Percentiles rank a stretch among this genome's conserved stretches.
phyloP scores from a whole-genome alignment of 2,329 filamentous ascomycete species.

The Fusarium irregulare region DNA sequence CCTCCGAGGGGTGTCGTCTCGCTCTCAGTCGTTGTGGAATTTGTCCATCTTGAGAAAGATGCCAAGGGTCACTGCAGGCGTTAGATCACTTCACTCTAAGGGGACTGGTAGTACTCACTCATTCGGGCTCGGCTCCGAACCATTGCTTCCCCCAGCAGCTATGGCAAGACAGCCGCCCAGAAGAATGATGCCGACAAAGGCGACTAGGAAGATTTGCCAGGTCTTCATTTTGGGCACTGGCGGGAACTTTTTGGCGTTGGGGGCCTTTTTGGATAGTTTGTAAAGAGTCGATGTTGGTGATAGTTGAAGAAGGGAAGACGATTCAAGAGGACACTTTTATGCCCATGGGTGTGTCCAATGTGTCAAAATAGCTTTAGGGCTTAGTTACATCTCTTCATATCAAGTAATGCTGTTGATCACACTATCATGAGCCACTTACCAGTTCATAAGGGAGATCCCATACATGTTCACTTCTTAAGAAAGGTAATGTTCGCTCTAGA shows the following conservation, averaged over 20 bases:
- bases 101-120: neutral
- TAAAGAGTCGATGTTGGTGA: neutral
- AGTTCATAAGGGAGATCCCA: accelerated
- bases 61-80: neutral
- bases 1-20: neutral
- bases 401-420: neutral
- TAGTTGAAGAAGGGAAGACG: neutral
- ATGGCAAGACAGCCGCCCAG: neutral
- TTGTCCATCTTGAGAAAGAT: neutral
- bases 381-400: neutral
- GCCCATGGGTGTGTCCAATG: neutral
- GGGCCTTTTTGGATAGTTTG: neutral
- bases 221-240: neutral
- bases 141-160: too few species aligned
- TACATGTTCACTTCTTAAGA: neutral
- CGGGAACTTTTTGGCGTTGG: neutral
- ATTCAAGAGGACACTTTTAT: neutral
- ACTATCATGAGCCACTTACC: neutral
- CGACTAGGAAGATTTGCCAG: neutral
- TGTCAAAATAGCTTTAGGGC: neutral
- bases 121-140: neutral
- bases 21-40: neutral
- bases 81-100: neutral
- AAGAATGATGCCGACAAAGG: neutral
- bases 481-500: neutral